A percentile compares a stretch with the other conserved stretches of the same genome.
phyloP scores from a whole-genome alignment of 495 filamentous ascomycete genomes.

The Aspergillus kassunensis region DNA sequence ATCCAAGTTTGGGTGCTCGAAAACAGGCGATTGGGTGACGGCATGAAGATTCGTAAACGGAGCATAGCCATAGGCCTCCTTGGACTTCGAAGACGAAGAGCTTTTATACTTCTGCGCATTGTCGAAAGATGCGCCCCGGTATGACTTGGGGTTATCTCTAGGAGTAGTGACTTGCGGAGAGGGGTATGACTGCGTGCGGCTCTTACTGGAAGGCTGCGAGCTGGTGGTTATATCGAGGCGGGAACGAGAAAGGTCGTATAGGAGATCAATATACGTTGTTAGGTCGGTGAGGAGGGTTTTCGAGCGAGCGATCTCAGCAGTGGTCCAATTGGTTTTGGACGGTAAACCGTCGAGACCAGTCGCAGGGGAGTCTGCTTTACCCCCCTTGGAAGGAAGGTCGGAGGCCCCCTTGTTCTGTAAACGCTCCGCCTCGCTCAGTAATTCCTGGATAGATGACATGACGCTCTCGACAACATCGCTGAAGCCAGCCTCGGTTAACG shows the following conservation, averaged over 20 bases:
- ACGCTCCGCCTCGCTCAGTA: conserved; percentile 78
- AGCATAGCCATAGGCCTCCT: conserved; percentile 17
- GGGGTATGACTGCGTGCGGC: conserved; percentile 25
- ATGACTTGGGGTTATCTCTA: conserved; percentile 18
- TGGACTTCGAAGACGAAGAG: conserved; percentile 12
- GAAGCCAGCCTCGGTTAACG: conserved; percentile 74
- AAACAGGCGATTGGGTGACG: conserved; percentile 10
- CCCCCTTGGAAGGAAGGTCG: conserved; percentile 36
- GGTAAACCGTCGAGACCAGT: conserved; percentile 32
- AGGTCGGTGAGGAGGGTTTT: conserved; percentile 68
- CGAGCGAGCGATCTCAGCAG: conserved; percentile 45
- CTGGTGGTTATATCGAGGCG: conserved; percentile 48
- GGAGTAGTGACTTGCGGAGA: conserved; percentile 12
- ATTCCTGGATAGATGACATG: conserved; percentile 83
- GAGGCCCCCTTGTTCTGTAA: conserved; percentile 58
- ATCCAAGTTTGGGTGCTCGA: conserved; percentile 16
- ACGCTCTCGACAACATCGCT: conserved; percentile 85
- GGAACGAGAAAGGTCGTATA: conserved; percentile 81
- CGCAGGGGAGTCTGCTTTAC: conserved; percentile 30
- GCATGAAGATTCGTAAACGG: conserved; percentile 20
- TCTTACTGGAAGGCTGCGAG: conserved; percentile 26
- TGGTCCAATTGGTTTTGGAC: conserved; percentile 46
- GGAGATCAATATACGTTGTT: conserved; percentile 80
- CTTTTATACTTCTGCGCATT: conserved; percentile 31
- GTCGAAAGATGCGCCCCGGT: conserved; percentile 27